Evolutionary conservation across 2,329 filamentous ascomycete species (phyloP).

Genomic region (Fusarium musae): DNA sequence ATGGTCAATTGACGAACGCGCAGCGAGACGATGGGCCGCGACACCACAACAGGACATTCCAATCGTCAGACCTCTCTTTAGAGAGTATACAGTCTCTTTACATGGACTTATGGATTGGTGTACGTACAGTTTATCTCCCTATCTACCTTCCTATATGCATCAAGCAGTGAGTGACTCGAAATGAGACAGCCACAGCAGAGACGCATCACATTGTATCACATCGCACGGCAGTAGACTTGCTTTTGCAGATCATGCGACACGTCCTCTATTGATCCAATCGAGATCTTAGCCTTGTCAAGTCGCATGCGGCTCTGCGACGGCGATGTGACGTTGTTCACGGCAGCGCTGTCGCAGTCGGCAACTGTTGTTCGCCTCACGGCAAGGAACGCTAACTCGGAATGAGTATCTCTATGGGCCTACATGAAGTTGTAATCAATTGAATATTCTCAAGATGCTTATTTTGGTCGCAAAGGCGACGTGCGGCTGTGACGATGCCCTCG

Average conservation of each 20-base stretch:
- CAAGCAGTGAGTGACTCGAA: background rate
- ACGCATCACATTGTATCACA: background rate
- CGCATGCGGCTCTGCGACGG: background rate
- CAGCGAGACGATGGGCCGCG: rapidly evolving
- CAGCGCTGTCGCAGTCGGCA: background rate
- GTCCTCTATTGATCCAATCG: rapidly evolving
- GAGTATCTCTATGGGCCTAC: too few species aligned
- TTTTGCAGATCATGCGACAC: rapidly evolving
- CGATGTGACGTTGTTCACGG: background rate
- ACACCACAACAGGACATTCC: too few species aligned
- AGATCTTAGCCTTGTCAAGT: background rate
- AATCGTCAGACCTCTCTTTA: rapidly evolving
- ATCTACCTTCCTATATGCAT: background rate
- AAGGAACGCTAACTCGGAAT: background rate
- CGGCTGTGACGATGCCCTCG: too few species aligned
- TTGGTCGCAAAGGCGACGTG: too few species aligned
- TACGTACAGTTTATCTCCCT: rapidly evolving
- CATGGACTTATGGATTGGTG: rapidly evolving
- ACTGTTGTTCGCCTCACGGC: rapidly evolving
- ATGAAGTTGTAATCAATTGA: rapidly evolving
- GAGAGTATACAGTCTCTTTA: rapidly evolving
- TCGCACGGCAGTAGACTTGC: background rate
- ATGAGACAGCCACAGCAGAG: background rate
- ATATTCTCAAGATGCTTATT: background rate
- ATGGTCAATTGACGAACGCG: background rate